Conservation (phyloP, 306 rosid genomes). For the Inga oerstediana region DNA sequence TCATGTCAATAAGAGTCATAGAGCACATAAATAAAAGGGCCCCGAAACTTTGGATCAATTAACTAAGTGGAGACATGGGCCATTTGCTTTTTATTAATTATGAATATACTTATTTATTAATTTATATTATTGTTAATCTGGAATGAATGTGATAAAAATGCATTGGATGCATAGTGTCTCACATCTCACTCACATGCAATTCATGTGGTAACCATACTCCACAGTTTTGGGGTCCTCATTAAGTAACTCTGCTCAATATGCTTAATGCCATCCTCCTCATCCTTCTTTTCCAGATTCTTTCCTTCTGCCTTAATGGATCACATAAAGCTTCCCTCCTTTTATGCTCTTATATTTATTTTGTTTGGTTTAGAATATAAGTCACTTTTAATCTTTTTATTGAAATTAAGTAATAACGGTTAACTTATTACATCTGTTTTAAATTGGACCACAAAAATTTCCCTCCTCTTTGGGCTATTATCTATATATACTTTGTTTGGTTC, state of each 20-base stretch:
- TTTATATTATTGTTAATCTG: not conserved
- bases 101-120: too few relatives aligned
- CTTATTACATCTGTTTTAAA: too few relatives aligned
- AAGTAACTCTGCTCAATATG: not conserved
- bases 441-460: too few relatives aligned
- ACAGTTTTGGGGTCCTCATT: constrained; percentile 16
- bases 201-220: constrained; percentile 56
- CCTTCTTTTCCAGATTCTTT: not conserved
- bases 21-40: not conserved
- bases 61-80: constrained; percentile 37
- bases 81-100: not conserved
- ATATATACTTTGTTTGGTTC: too few relatives aligned
- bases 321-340: not conserved
- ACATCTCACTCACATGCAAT: constrained; percentile 45
- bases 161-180: constrained; percentile 14
- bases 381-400: too few relatives aligned
- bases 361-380: too few relatives aligned
- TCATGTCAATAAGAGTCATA: not conserved
- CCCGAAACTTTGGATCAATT: too few relatives aligned
- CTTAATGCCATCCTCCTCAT: not conserved
- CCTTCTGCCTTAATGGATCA: not conserved
- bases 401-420: too few relatives aligned
- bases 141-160: not conserved
- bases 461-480: too few relatives aligned
- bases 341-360: not conserved